A percentile compares a stretch with the other conserved stretches of the same genome.
These are phyloP conservation scores for Populus hybrid DNA, from an alignment of 441 rosid species.

Conservation along the genomic window DNA sequence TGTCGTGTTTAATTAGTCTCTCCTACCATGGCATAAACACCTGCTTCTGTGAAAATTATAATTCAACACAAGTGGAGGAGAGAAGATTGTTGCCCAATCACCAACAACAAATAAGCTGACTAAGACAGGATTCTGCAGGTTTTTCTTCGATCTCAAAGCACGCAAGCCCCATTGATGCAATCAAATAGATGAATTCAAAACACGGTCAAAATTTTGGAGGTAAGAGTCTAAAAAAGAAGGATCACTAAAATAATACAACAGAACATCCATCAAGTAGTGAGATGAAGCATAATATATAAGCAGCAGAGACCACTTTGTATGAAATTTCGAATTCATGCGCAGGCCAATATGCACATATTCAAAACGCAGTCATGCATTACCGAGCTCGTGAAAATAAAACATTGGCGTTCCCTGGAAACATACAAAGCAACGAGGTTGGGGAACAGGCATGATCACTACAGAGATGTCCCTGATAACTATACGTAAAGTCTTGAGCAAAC, in stretches of 20 bases:
- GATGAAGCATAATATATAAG: background rate
- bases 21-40: too few species aligned
- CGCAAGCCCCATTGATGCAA: constrained; percentile 95
- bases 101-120: constrained; percentile 95
- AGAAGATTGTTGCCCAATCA: constrained; percentile 60
- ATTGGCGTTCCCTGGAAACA: background rate
- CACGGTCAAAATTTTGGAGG: constrained; percentile 1
- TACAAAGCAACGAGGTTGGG: background rate
- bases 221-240: background rate
- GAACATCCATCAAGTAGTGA: background rate
- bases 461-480: too few species aligned
- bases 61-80: background rate
- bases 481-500: too few species aligned
- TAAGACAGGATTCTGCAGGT: constrained; percentile 86
- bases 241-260: background rate
- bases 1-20: background rate
- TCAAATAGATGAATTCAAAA: constrained; percentile 64
- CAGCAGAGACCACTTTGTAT: background rate
- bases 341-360: background rate
- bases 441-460: background rate
- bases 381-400: background rate
- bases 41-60: background rate
- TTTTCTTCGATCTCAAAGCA: constrained; percentile 72
- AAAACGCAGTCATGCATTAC: background rate
- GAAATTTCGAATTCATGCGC: background rate